Evolutionary conservation across 345 rosid genomes (phyloP), one percentile per base, ranked within the genome.

Genomic region (Iberis pinnata): DNA sequence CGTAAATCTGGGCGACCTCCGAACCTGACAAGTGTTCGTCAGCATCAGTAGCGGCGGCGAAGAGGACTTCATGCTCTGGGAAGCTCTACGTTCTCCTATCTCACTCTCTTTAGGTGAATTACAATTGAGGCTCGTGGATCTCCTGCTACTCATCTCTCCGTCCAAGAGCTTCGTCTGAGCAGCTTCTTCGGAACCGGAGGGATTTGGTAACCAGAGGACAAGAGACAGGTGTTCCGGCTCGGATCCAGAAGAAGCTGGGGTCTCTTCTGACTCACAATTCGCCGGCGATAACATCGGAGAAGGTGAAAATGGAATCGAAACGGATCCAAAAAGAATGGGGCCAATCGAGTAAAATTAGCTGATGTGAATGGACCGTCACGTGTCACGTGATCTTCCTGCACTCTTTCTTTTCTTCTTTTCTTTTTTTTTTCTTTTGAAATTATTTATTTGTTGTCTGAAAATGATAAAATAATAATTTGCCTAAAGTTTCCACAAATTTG

Each of bases 1-100:
- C 2, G 19, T 43, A 50, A 66, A 43, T 58, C 70, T 65, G 11
- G 64, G 63, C 26, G 70, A 65, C 14, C 41, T 58, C 63, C 70
- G 64, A 42, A 32, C 9, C 56, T 39, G 55, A 39, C 6, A 18
- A 31, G 22, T 14, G 36, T 55, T 24, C 11, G 51, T 50, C 26
- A 49, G 32, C 38, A 7, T 26, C 26, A 6, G 49, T 26, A 22
- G 25, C 46, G n/a, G 22, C 44, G 11, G 27, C 44, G 64, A 51
- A 7, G 43, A 22, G 5, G 59, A 5, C 27, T 44, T 63, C 16
- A n/a, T n/a, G n/a, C 15, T 44, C 40, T 5, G 18, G 8, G 39
- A 32, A 20, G 6, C 44, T 6, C 36, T 29, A 20, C 32, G 27
- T 35, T 33, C 63, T 43, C 41, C 56, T 9, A n/a, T n/a, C n/a